Base-by-base conservation (phyloP, 129 eudicot genomes). In the Ambrosia trifida region DNA sequence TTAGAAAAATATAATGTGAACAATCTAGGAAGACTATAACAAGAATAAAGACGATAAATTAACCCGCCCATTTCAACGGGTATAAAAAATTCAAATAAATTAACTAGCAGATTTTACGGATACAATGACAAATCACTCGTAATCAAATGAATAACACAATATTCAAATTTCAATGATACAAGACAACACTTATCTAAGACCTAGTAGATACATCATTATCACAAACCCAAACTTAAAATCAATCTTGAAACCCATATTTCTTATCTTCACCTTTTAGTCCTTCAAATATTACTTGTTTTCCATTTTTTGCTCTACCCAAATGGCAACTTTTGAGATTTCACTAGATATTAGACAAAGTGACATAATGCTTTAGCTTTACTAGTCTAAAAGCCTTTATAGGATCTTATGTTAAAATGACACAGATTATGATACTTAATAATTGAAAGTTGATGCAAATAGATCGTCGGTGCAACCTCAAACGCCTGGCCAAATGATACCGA, bases 351-450 rank as follows among this genome's bases (percentile, higher is more conserved):
- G 28, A 24, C 19, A 47, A 49, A 50, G 44, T 40, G 11, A 7
- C 11, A 44, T 18, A 63, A 4, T 52, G 76, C 52, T 78, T 76
- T 76, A 46, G 70, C 80, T 76, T 76, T 62, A 52, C 14, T 18
- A 47, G 33, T 76, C 66, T 18, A 47, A 68, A 44, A 13, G 28
- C 43, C 58, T 6, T 43, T 76, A 69, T 50, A 49, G 20, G 70
- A 49, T 17, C 24, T 19, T 20, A 6, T 6, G 12, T n/a, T 71
- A 70, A 38, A 30, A 52, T 40, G 71, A 69, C 65, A 38, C 14
- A 12, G 41, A 70, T 40, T 40, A 56, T 8, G 66, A 70, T 62
- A 52, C 67, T 70, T 52, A 11, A 78, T 40, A 51, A 63, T 43
- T 52, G 51, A 78, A 54, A 43, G 72, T 70, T 70, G 47, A 65